These are phyloP conservation scores for Leccinum uliginosum DNA, from an alignment of 768 basidiomycete genomes.

Conservation along the genomic window DNA sequence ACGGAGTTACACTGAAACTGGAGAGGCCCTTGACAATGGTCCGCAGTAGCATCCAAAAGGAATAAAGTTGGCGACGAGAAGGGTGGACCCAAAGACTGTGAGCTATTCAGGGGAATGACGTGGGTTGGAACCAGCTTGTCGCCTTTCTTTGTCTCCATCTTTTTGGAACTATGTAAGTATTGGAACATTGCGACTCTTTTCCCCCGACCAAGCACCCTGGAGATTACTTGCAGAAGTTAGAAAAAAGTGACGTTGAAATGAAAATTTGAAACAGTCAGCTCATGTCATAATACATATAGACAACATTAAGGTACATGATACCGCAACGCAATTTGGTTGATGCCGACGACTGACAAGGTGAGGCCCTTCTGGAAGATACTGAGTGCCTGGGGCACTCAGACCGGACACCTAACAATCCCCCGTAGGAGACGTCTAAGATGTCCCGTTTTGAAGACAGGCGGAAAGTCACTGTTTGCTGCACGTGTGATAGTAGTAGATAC, in stretches of 20 bases:
- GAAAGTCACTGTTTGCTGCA: slow-evolving; percentile 8
- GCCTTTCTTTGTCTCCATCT: not conserved
- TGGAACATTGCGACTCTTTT: not conserved
- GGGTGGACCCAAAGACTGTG: not conserved
- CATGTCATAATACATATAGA: slow-evolving; percentile 3
- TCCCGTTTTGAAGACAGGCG: not conserved
- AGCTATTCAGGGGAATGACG: not conserved
- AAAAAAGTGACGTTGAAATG: slow-evolving; percentile 1
- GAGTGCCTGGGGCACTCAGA: not conserved
- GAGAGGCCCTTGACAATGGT: not conserved
- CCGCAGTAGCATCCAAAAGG: not conserved
- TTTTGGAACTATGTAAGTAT: not conserved
- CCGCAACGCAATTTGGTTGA: not conserved
- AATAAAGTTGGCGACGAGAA: not conserved
- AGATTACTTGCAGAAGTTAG: not conserved
- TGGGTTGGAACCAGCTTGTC: not conserved
- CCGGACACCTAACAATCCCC: slow-evolving; percentile 2
- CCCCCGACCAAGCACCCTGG: not conserved
- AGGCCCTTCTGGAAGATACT: not conserved
- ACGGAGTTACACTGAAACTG: not conserved
- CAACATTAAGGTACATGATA: not conserved
- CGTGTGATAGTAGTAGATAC: slow-evolving; percentile 28
- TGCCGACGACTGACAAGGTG: slow-evolving; percentile 1
- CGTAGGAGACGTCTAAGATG: not conserved
- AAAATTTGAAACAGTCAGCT: not conserved